Percentiles rank a stretch among this genome's conserved stretches.
Conservation (phyloP, 1,284 basidiomycete species). For the Phaffia rhodozyma region DNA sequence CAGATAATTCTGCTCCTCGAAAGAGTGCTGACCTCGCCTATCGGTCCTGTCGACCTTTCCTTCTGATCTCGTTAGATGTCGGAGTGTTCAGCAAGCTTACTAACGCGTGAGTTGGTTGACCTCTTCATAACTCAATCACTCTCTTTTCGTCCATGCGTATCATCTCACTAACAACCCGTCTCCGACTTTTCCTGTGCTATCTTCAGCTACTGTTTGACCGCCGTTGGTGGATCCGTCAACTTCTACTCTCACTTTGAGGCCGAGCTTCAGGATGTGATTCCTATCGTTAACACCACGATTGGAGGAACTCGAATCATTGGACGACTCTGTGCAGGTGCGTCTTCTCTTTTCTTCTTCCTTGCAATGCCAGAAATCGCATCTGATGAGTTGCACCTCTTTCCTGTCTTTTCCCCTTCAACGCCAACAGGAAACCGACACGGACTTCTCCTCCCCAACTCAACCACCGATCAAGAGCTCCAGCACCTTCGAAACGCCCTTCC, state of each 20-base stretch:
- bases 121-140: constrained; percentile 12
- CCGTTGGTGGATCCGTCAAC: constrained; percentile 90
- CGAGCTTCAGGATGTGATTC: constrained; percentile 64
- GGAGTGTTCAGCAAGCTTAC: constrained; percentile 91
- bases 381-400: neutral
- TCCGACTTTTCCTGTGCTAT: neutral
- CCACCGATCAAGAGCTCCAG: constrained; percentile 96
- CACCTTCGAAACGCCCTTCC: constrained; percentile 95
- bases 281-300: constrained; percentile 94
- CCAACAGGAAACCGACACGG: constrained; percentile 77
- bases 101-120: constrained; percentile 46
- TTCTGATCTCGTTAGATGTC: constrained; percentile 49
- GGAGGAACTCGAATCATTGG: constrained; percentile 91
- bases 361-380: neutral
- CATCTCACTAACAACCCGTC: neutral
- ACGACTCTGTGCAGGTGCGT: constrained; percentile 71
- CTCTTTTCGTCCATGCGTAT: neutral
- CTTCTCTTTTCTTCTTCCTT: constrained; percentile 6
- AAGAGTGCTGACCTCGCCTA: too few species aligned
- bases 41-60: too few species aligned
- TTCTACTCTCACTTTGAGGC: constrained; percentile 51
- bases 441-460: constrained; percentile 85
- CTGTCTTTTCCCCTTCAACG: neutral
- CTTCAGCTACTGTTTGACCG: constrained; percentile 71
- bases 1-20: too few species aligned